A percentile compares a stretch with the other conserved stretches of the same genome.
Evolutionary conservation across 1,139 yeast species (phyloP).

Genomic region (Debaryomyces psychrophilus): DNA sequence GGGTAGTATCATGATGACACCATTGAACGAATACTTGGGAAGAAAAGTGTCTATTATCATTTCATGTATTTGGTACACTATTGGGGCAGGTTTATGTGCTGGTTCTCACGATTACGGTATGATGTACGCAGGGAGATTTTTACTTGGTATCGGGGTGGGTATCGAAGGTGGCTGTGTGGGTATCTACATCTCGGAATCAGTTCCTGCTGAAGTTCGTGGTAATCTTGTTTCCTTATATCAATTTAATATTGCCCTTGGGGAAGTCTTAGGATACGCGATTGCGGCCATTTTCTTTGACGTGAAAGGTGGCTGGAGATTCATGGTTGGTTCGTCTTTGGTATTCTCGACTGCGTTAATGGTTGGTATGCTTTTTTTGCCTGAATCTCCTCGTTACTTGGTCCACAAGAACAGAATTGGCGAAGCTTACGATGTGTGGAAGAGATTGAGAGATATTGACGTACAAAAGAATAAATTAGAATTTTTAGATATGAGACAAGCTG

Average conservation of each 20-base stretch:
- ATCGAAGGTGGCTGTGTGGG: conserved; percentile 65
- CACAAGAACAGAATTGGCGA: conserved; percentile 54
- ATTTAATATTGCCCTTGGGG: conserved; percentile 61
- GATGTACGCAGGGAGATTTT: conserved; percentile 59
- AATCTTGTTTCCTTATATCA: conserved; percentile 59
- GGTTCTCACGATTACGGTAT: conserved; percentile 44
- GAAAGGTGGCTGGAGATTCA: conserved; percentile 60
- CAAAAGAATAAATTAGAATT: conserved; percentile 50
- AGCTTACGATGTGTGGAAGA: conserved; percentile 59
- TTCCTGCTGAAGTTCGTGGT: conserved; percentile 62
- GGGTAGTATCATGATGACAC: conserved; percentile 53
- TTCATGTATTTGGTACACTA: conserved; percentile 58
- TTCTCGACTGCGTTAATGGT: conserved; percentile 53
- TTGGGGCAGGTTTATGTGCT: conserved; percentile 59
- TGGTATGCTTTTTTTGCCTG: conserved; percentile 53
- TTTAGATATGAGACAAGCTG: conserved; percentile 45
- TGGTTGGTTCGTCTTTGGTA: conserved; percentile 60
- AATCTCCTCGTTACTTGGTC: conserved; percentile 56
- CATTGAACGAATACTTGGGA: conserved; percentile 54
- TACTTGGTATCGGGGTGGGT: conserved; percentile 62
- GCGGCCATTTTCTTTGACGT: conserved; percentile 60
- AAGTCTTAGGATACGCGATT: conserved; percentile 58
- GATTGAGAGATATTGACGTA: conserved; percentile 48
- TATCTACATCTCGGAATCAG: conserved; percentile 60
- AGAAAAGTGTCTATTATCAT: conserved; percentile 54